A percentile compares a stretch with the other conserved stretches of the same genome.
These are phyloP conservation scores for Melaleuca alternifolia DNA, from an alignment of 345 rosid species.

Conservation along the genomic window DNA sequence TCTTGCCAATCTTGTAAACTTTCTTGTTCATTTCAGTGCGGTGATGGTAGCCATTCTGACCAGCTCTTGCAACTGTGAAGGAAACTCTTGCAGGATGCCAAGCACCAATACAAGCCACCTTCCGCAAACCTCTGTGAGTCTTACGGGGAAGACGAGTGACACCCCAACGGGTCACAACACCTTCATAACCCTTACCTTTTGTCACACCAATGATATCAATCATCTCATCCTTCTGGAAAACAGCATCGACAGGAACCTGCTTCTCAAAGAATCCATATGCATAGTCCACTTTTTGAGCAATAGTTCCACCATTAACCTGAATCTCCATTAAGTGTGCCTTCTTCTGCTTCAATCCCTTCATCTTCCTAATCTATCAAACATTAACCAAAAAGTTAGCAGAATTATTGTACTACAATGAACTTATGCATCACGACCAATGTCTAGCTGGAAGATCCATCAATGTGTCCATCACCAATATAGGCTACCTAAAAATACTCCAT, in stretches of 20 bases:
- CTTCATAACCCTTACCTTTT: slow-evolving; percentile 84
- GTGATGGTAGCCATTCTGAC: slow-evolving; percentile 13
- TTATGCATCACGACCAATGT: neutral
- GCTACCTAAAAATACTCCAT: neutral
- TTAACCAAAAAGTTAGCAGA: neutral
- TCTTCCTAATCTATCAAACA: slow-evolving; percentile 52
- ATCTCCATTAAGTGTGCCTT: slow-evolving; percentile 84
- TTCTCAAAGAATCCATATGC: slow-evolving; percentile 78
- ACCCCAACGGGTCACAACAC: slow-evolving; percentile 95
- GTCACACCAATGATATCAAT: slow-evolving; percentile 19
- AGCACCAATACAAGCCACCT: slow-evolving; percentile 91
- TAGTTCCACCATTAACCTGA: slow-evolving; percentile 70
- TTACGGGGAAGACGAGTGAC: slow-evolving; percentile 85
- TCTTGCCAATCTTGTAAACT: slow-evolving; percentile 35
- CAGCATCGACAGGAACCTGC: slow-evolving; percentile 59
- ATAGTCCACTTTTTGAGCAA: slow-evolving; percentile 71
- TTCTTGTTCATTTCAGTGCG: slow-evolving; percentile 2
- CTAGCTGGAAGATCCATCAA: neutral
- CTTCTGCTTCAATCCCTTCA: slow-evolving; percentile 90
- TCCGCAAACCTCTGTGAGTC: slow-evolving; percentile 86
- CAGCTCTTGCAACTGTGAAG: slow-evolving; percentile 85
- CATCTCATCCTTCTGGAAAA: slow-evolving; percentile 87
- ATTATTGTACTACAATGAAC: neutral
- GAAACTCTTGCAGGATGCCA: slow-evolving; percentile 97
- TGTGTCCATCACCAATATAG: neutral